Percentiles rank a stretch among this genome's conserved stretches.
Conservation (phyloP, 1,139 yeast species). For the Taphrina pruni region DNA sequence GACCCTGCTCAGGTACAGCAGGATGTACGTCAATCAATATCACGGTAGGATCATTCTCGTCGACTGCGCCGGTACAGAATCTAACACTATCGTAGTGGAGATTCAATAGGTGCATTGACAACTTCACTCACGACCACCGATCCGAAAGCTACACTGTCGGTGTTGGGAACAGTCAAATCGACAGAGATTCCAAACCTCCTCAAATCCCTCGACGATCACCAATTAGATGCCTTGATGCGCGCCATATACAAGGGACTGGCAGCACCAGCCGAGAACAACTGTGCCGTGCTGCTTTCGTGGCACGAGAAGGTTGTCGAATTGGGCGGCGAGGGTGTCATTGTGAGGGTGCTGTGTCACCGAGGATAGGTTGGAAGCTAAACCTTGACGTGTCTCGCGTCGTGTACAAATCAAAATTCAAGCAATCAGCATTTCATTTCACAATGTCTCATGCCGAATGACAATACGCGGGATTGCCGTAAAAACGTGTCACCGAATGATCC, state of each 20-base stretch:
- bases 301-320: slow-evolving; percentile 64
- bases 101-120: slow-evolving; percentile 28
- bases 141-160: slow-evolving; percentile 56
- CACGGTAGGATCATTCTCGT: slow-evolving; percentile 10
- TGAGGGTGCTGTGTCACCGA: slow-evolving; percentile 32
- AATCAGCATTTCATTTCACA: background rate
- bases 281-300: slow-evolving; percentile 87
- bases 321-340: slow-evolving; percentile 40
- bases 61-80: background rate
- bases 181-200: slow-evolving; percentile 70
- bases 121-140: slow-evolving; percentile 30
- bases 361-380: slow-evolving; percentile 2
- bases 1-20: slow-evolving; percentile 35
- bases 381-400: background rate
- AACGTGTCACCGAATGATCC: no score
- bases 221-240: slow-evolving; percentile 80
- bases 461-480: no score
- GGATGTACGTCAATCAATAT: slow-evolving; percentile 33
- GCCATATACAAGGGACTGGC: slow-evolving; percentile 87
- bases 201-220: slow-evolving; percentile 63
- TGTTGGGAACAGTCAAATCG: slow-evolving; percentile 75
- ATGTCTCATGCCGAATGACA: no score
- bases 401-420: slow-evolving; percentile 6
- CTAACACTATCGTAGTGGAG: slow-evolving; percentile 13
- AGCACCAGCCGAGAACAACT: slow-evolving; percentile 74